Base-by-base conservation (phyloP, 495 filamentous ascomycete genomes). In the Aspergillus campestris region DNA sequence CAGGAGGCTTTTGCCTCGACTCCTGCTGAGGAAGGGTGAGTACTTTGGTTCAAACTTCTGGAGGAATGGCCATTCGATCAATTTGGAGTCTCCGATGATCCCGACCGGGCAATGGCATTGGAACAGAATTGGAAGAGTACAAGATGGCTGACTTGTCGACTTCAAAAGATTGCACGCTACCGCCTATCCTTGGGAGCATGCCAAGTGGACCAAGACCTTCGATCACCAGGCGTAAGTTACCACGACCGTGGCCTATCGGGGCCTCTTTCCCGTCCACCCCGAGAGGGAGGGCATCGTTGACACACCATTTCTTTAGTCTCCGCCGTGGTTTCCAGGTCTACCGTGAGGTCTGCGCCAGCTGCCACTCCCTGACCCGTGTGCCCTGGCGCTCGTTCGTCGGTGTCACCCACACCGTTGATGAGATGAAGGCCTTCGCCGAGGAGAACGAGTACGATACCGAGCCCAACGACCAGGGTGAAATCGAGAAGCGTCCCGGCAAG, bases 271-370 rank as follows among this genome's bases (percentile, higher is more conserved):
- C 15, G 18, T 24, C 36, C 18, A 12, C 24, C 33, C 39, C 43
- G 40, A 56, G 31, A 31, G 59, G 53, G 60, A 48, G 47, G 48
- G 27, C 30, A 34, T 47, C 53, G 48, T 60, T 70, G 45, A 72
- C 53, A 38, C 30, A 40, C 46, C 46, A 39, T 40, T 39, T 30
- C 9, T 53, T 12, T 48, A 95, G 91, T 57, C 89, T 99, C 56
- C 92, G 94, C 60, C 90, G 94, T 72, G 94, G 94, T 70, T 97
- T 99, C 82, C 94, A 95, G 74, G 94, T 99, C 62, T 99, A 99
- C 80, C 89, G 84, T 58, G 94, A 99, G 71, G 94, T 99, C 56
- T 99, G 94, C 78, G 80, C 91, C 40, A 84, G 87, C 47, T 99
- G 94, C 77, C 94, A 99, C 78, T 97, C 94, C 42, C 83, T 99